phyloP scores from a whole-genome alignment of 108 stramenopile species.

The Pseudonitzschia multiseries region DNA sequence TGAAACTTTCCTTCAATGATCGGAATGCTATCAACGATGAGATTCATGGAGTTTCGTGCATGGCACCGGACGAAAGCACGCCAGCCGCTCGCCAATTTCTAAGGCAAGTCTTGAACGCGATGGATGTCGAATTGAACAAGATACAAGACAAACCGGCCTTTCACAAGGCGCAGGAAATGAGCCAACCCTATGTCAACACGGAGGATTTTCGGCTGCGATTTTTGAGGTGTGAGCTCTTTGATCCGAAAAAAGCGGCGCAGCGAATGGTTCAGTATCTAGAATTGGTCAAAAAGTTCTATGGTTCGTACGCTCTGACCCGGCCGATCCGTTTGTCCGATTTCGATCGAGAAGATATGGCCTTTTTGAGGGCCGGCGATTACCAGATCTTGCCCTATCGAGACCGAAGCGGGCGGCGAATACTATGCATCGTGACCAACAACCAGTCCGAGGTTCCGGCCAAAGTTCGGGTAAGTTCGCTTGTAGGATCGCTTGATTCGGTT shows the following conservation, averaged over 20 bases:
- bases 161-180: conserved; percentile 17
- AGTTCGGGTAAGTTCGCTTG: not conserved
- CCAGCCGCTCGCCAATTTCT: not conserved
- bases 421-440: conserved; percentile 1
- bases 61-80: not conserved
- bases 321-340: conserved; percentile 32
- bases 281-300: conserved; percentile 31
- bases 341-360: conserved; percentile 7
- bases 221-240: conserved; percentile 25
- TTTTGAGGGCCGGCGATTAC: not conserved
- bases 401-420: not conserved
- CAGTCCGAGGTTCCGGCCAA: not conserved
- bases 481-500: not conserved
- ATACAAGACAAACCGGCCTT: conserved; percentile 19
- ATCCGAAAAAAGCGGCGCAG: conserved; percentile 17
- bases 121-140: conserved; percentile 10
- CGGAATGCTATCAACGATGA: conserved; percentile 16
- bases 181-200: conserved; percentile 21
- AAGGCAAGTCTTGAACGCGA: not conserved
- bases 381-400: not conserved
- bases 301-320: conserved; percentile 15
- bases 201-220: conserved; percentile 26
- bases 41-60: conserved; percentile 9
- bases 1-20: conserved; percentile 13
- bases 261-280: conserved; percentile 23